Base-by-base conservation (phyloP, 208 protist genomes). In the Acanthamoeba quina region DNA sequence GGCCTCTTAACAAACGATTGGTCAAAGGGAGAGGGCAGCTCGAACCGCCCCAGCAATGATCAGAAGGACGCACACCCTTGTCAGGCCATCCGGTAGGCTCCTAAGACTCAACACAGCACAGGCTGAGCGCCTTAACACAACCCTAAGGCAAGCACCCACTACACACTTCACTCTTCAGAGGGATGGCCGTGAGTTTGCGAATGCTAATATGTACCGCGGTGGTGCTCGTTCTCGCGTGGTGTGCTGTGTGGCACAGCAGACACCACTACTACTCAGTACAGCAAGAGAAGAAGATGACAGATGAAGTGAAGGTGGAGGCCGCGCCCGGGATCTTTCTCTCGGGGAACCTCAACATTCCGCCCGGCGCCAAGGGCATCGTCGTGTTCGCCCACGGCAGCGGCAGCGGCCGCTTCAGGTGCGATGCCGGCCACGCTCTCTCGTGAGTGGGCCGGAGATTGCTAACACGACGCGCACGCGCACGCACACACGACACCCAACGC, bases 341-440 rank as follows among this genome's bases (percentile, higher is more conserved):
- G 34, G 90, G 90, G 31, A 68, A 94, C 70, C 58, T 94, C 56
- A 44, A 26, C 60, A 47, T 94, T 6, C 92, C 92, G 7, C n/a
- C 52, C 3, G 47, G 62, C 26, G 76, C 92, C 26, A 34, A 49
- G 41, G 78, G 92, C 47, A 49, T 94, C 58, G 92, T 94, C 15
- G 70, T 94, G 24, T 94, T 94, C 52, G 92, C 92, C 13, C 92
- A 94, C 47, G 92, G 92, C 29, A 90, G 76, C 76, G 92, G 92
- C 52, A 76, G 54, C 31, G 47, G 72, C n/a, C 72, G 92, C 41
- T 72, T 90, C 34, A 90, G 82, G 82, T 90, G 24, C 58, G 24
- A 10, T 13, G 13, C 52, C 24, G 29, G 29, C 56, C 24, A 49
- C 3, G 31, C 11, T 68, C 5, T 44, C 58, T 90, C 52, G 24